A percentile compares a stretch with the other conserved stretches of the same genome.
phyloP scores from a whole-genome alignment of 75 land plant species.

The Pseudotsuga menziesii region DNA sequence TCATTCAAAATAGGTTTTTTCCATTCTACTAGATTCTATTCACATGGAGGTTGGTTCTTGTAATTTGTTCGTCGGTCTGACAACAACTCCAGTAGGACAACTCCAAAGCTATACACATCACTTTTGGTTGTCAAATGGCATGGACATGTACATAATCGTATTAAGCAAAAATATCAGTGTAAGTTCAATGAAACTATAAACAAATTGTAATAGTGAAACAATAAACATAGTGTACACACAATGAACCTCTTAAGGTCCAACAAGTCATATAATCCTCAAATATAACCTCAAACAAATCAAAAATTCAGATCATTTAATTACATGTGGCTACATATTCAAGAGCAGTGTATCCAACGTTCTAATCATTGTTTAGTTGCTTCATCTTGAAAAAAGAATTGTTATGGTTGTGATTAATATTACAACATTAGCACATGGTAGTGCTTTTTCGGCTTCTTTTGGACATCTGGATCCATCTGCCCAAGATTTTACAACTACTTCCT shows the following conservation, averaged over 20 bases:
- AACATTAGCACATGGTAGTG: too few species aligned
- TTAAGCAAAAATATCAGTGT: background rate
- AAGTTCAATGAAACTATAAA: background rate
- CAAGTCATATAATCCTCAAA: too few species aligned
- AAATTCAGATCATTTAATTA: background rate
- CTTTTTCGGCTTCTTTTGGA: too few species aligned
- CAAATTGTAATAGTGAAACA: too few species aligned
- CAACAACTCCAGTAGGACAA: conserved; percentile 62
- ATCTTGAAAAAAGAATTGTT: too few species aligned
- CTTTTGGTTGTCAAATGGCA: conserved; percentile 69
- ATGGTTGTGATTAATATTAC: too few species aligned
- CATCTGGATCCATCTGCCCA: too few species aligned
- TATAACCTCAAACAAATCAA: too few species aligned
- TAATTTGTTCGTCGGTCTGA: conserved; percentile 58
- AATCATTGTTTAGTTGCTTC: too few species aligned
- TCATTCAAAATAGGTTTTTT: conserved; percentile 42
- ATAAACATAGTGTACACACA: background rate
- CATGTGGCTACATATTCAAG: conserved; percentile 14
- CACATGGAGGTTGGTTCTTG: conserved; percentile 54
- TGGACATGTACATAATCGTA: background rate
- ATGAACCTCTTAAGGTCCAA: background rate
- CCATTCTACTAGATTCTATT: conserved; percentile 69
- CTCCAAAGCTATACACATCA: conserved; percentile 73
- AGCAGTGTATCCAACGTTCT: conserved; percentile 25
- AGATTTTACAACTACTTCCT: too few species aligned